These are phyloP conservation scores for Alternaria novae-zelandiae DNA, from an alignment of 2,329 filamentous ascomycete species.

Conservation along the genomic window DNA sequence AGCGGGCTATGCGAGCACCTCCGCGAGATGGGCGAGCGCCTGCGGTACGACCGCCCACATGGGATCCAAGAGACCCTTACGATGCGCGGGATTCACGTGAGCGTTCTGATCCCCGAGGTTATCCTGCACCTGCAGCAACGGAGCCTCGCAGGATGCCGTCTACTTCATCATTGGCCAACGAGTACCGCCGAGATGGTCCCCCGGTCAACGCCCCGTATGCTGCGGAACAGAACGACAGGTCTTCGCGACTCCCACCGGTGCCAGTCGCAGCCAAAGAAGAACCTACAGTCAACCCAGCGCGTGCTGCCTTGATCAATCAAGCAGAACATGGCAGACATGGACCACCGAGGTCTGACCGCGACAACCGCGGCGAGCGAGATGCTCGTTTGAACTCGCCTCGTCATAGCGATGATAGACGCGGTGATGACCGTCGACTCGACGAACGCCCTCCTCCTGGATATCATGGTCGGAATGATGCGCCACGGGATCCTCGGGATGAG, in stretches of 20 bases:
- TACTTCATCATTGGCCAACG: slow-evolving; percentile 26
- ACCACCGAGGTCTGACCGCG: slow-evolving; percentile 33
- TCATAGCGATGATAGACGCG: slow-evolving; percentile 30
- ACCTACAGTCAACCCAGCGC: slow-evolving; percentile 51
- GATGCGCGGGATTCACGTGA: slow-evolving; percentile 38
- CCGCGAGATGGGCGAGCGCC: slow-evolving; percentile 40
- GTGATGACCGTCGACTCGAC: slow-evolving; percentile 35
- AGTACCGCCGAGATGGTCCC: slow-evolving; percentile 38
- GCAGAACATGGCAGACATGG: slow-evolving; percentile 39
- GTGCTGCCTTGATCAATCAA: slow-evolving; percentile 51
- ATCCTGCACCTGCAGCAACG: slow-evolving; percentile 22
- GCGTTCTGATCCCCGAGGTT: slow-evolving; percentile 40
- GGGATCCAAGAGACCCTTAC: slow-evolving; percentile 37
- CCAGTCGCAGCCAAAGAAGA: slow-evolving; percentile 24
- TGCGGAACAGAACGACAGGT: slow-evolving; percentile 31
- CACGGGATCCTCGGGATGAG: slow-evolving; percentile 43
- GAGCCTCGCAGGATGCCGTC: slow-evolving; percentile 33
- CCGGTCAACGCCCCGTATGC: slow-evolving; percentile 23
- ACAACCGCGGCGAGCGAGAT: slow-evolving; percentile 39
- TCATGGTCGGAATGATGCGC: slow-evolving; percentile 31
- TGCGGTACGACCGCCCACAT: slow-evolving; percentile 29
- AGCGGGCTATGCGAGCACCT: slow-evolving; percentile 43
- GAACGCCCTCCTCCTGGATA: slow-evolving; percentile 31
- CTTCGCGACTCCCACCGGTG: slow-evolving; percentile 22
- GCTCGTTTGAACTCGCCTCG: slow-evolving; percentile 40